Percentiles rank a stretch among this genome's conserved stretches.
phyloP scores from a whole-genome alignment of 2,329 filamentous ascomycete genomes.

The Fusarium sp. region DNA sequence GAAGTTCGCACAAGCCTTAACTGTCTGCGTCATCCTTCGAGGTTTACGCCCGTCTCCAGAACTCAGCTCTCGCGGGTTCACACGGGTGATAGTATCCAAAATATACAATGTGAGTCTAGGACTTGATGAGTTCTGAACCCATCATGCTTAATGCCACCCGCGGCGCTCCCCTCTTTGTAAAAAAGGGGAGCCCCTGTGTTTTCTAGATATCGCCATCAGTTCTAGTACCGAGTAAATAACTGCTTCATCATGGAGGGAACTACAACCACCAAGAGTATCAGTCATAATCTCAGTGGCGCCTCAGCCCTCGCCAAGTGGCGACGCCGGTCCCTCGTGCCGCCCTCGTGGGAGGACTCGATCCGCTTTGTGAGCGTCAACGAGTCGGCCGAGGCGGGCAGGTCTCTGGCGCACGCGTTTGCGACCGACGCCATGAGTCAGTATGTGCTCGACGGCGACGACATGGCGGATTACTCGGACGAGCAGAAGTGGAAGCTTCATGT shows the following conservation, averaged over 20 bases:
- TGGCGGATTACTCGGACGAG: constrained; percentile 71
- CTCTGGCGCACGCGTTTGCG: constrained; percentile 82
- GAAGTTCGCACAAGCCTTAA: constrained; percentile 67
- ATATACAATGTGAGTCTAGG: constrained; percentile 59
- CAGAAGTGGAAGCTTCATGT: constrained; percentile 82
- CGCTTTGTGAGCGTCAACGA: constrained; percentile 74
- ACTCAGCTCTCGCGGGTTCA: constrained; percentile 66
- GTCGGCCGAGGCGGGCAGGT: constrained; percentile 76
- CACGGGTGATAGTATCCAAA: constrained; percentile 68
- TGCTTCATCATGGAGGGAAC: constrained; percentile 58
- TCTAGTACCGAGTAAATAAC: constrained; percentile 38
- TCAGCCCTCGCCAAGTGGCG: constrained; percentile 45
- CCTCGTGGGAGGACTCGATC: constrained; percentile 66
- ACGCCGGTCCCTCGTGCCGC: constrained; percentile 63
- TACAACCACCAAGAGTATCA: constrained; percentile 42
- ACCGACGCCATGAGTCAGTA: constrained; percentile 81
- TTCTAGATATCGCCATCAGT: constrained; percentile 36
- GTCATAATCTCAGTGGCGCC: constrained; percentile 21
- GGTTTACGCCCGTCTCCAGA: constrained; percentile 69
- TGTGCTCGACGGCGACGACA: constrained; percentile 78
- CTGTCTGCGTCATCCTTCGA: constrained; percentile 67
- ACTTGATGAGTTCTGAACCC: constrained; percentile 15
- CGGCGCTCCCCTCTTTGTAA: constrained; percentile 30
- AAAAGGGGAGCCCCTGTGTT: constrained; percentile 27
- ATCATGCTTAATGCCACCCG: constrained; percentile 39